phyloP scores from a whole-genome alignment of 805 yeast species.

The Candida arabinofermentans region DNA sequence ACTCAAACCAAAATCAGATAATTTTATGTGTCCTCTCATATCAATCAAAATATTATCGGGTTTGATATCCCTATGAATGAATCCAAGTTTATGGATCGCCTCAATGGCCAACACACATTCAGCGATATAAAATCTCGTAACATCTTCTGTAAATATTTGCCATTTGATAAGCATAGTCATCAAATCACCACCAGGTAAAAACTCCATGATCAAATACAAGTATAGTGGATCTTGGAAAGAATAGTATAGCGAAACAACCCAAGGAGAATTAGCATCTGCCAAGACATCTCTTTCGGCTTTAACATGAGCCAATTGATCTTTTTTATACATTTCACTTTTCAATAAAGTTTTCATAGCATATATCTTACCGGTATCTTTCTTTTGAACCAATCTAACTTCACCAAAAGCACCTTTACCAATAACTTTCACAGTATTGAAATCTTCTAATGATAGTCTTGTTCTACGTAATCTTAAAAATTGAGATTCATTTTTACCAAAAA shows the following conservation, averaged over 20 bases:
- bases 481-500: constrained; percentile 85
- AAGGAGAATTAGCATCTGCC: constrained; percentile 84
- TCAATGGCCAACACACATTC: constrained; percentile 95
- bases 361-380: constrained; percentile 84
- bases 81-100: constrained; percentile 88
- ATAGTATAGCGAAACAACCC: constrained; percentile 82
- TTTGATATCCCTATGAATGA: constrained; percentile 95
- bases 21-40: constrained; percentile 59
- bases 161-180: constrained; percentile 96
- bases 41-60: constrained; percentile 86
- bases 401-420: constrained; percentile 98
- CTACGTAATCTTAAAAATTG: constrained; percentile 81
- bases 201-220: constrained; percentile 76
- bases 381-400: constrained; percentile 91
- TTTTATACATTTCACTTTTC: constrained; percentile 90
- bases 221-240: constrained; percentile 78
- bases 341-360: constrained; percentile 92
- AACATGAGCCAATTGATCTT: constrained; percentile 92
- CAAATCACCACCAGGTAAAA: constrained; percentile 77
- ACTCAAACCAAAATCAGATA: constrained; percentile 74
- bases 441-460: constrained; percentile 77
- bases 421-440: constrained; percentile 84
- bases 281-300: constrained; percentile 94
- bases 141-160: constrained; percentile 91
- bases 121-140: constrained; percentile 90